Percentiles rank a stretch among this genome's conserved stretches.
Conservation (phyloP, 805 yeast species). For the Sporopachydermia lactativora region DNA sequence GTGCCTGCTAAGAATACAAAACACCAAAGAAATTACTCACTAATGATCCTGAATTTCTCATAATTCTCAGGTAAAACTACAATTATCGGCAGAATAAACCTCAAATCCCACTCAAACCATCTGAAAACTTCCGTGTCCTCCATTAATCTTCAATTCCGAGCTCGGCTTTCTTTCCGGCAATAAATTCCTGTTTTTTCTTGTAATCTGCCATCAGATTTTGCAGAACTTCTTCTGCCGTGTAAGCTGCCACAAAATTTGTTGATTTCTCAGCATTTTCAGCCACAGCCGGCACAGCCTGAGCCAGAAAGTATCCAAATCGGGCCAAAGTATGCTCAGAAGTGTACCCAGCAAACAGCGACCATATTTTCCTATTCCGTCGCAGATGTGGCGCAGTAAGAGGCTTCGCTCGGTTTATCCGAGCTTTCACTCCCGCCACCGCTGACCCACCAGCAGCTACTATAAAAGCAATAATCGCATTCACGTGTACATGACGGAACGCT, state of each 20-base stretch:
- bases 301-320: background rate
- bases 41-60: too few species aligned
- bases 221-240: background rate
- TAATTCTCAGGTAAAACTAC: too few species aligned
- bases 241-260: background rate
- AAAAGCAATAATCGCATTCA: background rate
- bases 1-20: too few species aligned
- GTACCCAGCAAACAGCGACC: background rate
- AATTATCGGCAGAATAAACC: too few species aligned
- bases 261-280: background rate
- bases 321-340: background rate
- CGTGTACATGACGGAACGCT: background rate
- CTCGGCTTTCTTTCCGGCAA: background rate
- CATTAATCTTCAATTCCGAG: slow-evolving; percentile 8
- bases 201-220: background rate
- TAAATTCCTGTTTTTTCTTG: background rate
- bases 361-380: background rate
- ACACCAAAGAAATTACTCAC: too few species aligned
- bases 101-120: too few species aligned
- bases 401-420: background rate
- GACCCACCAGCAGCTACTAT: background rate
- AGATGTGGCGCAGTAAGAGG: background rate
- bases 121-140: too few species aligned
- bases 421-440: background rate
- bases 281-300: background rate